phyloP scores from a whole-genome alignment of 2,329 filamentous ascomycete genomes.

The Plenodomus biglobosus region DNA sequence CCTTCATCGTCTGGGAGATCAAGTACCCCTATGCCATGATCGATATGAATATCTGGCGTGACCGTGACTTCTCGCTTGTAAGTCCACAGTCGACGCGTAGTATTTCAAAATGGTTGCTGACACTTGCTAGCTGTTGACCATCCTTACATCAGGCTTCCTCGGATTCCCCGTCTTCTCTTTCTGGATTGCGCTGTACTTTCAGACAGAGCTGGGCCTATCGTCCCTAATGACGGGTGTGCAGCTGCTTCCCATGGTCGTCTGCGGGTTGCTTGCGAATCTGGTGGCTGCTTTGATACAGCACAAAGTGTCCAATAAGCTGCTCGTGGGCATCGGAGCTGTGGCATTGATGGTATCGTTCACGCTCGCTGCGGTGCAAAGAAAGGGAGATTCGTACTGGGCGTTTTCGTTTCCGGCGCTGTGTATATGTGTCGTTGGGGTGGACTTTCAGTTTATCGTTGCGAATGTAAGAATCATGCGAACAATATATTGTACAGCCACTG shows the following conservation, averaged over 20 bases:
- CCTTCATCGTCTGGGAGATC: conserved; percentile 65
- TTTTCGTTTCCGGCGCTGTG: conserved; percentile 64
- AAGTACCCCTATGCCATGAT: conserved; percentile 51
- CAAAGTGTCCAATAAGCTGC: conserved; percentile 63
- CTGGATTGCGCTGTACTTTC: conserved; percentile 67
- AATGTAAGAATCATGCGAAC: conserved; percentile 53
- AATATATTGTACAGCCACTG: background rate
- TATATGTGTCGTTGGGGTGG: conserved; percentile 65
- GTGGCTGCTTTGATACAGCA: conserved; percentile 64
- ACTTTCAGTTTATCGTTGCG: conserved; percentile 70
- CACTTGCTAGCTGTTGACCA: conserved; percentile 53
- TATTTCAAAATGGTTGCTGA: background rate
- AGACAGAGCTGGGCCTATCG: conserved; percentile 55
- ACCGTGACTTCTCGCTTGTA: conserved; percentile 65
- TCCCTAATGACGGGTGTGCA: conserved; percentile 63
- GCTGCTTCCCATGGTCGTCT: conserved; percentile 66
- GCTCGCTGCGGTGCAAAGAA: conserved; percentile 59
- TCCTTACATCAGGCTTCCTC: conserved; percentile 63
- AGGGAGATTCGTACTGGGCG: conserved; percentile 63
- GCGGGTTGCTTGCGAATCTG: conserved; percentile 64
- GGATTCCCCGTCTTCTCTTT: conserved; percentile 63
- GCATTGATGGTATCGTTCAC: conserved; percentile 52
- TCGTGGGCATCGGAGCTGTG: conserved; percentile 58
- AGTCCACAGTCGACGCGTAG: conserved; percentile 4
- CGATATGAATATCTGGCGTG: conserved; percentile 60